These are phyloP conservation scores for Aureobasidium sp. DNA, from an alignment of 2,329 filamentous ascomycete genomes.

Conservation along the genomic window DNA sequence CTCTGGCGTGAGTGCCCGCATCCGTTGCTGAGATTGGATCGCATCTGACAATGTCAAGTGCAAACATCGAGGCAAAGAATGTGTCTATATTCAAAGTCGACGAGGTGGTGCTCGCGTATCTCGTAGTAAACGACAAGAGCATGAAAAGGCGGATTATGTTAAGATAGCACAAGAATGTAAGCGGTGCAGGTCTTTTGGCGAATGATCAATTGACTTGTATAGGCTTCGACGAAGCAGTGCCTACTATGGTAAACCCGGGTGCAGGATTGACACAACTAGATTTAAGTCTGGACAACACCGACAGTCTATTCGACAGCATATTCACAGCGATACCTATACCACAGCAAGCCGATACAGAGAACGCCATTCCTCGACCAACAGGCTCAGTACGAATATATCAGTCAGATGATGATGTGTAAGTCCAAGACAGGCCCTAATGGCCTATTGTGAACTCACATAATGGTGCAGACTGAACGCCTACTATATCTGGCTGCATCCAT, in stretches of 20 bases:
- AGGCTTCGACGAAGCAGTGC: constrained; percentile 11
- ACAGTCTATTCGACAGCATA: constrained; percentile 8
- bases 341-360: background rate
- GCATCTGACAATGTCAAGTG: constrained; percentile 8
- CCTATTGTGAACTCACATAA: no score
- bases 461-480: constrained; percentile 42
- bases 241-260: constrained; percentile 14
- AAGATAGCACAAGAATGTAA: constrained; percentile 12
- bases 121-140: background rate
- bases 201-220: background rate
- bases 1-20: constrained; percentile 4
- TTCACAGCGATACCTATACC: background rate
- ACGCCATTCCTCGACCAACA: background rate
- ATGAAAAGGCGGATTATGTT: background rate
- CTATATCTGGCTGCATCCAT: constrained; percentile 48
- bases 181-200: background rate
- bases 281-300: background rate
- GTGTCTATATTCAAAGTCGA: constrained; percentile 15
- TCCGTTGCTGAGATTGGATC: background rate
- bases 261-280: constrained; percentile 11
- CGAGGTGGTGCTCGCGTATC: constrained; percentile 13
- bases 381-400: constrained; percentile 3
- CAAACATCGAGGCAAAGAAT: background rate
- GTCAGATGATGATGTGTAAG: constrained; percentile 7
- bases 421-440: no score